Percentiles rank a stretch among this genome's conserved stretches.
Evolutionary conservation across 495 filamentous ascomycete genomes (phyloP).

Genomic region (Penicillium taxi): DNA sequence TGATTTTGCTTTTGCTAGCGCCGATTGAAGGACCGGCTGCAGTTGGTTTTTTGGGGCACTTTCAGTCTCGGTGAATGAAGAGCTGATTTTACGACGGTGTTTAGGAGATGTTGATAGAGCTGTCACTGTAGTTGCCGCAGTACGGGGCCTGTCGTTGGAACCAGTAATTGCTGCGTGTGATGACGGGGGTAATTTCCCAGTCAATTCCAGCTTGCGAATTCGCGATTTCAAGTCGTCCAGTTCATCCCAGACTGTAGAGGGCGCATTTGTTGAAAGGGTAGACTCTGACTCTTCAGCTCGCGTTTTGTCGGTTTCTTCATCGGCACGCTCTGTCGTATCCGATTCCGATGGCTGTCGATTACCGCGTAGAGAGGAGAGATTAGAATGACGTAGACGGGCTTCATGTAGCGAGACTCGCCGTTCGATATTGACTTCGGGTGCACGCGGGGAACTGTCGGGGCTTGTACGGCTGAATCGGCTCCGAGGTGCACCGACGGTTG

Average conservation of each 20-base stretch:
- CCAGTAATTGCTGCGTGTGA: conserved; percentile 71
- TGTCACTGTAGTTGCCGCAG: conserved; percentile 88
- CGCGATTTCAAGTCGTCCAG: conserved; percentile 91
- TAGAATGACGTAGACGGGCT: conserved; percentile 44
- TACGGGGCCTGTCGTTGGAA: conserved; percentile 74
- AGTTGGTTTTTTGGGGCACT: conserved; percentile 34
- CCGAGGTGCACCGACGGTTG: conserved; percentile 35
- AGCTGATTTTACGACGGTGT: conserved; percentile 46
- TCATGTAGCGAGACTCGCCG: conserved; percentile 41
- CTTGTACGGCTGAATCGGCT: conserved; percentile 31
- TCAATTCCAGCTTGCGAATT: conserved; percentile 85
- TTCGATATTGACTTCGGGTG: conserved; percentile 31
- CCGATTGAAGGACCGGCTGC: conserved; percentile 74
- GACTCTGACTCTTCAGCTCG: conserved; percentile 65
- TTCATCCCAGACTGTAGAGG: conserved; percentile 96
- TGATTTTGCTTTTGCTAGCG: conserved; percentile 65
- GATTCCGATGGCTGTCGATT: conserved; percentile 44
- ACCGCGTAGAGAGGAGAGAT: conserved; percentile 43
- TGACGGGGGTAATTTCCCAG: conserved; percentile 74
- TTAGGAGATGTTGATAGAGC: conserved; percentile 85
- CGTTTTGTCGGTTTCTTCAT: conserved; percentile 42
- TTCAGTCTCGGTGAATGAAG: conserved; percentile 42
- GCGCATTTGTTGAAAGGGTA: conserved; percentile 73
- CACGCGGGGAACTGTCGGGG: conserved; percentile 41
- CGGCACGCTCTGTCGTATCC: conserved; percentile 35